These are phyloP conservation scores for Lentinus brumalis DNA, from an alignment of 768 basidiomycete species.

Conservation along the genomic window DNA sequence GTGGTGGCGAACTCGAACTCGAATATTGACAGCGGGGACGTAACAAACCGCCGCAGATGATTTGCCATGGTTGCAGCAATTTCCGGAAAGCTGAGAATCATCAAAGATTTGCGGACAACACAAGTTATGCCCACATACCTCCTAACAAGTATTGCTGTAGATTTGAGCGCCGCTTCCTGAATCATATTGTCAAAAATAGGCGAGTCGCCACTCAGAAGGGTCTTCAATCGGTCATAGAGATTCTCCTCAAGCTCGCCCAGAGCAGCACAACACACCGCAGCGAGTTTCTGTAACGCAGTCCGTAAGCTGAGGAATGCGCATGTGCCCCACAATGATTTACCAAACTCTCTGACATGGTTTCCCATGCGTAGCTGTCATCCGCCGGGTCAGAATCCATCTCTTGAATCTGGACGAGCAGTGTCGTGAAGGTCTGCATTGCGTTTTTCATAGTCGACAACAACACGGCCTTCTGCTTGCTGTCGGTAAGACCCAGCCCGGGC, in stretches of 20 bases:
- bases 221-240: slow-evolving; percentile 68
- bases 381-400: slow-evolving; percentile 81
- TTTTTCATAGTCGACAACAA: slow-evolving; percentile 55
- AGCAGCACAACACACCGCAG: slow-evolving; percentile 78
- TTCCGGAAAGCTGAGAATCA: slow-evolving; percentile 67
- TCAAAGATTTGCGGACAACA: background rate
- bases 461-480: slow-evolving; percentile 22
- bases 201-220: slow-evolving; percentile 78
- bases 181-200: slow-evolving; percentile 82
- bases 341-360: slow-evolving; percentile 89
- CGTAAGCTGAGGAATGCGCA: background rate
- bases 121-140: slow-evolving; percentile 49
- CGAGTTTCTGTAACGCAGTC: slow-evolving; percentile 65
- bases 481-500: slow-evolving; percentile 41
- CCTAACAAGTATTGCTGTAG: slow-evolving; percentile 80
- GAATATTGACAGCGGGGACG: slow-evolving; percentile 84
- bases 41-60: slow-evolving; percentile 85
- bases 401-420: slow-evolving; percentile 76
- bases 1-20: slow-evolving; percentile 81
- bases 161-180: slow-evolving; percentile 88
- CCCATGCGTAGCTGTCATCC: slow-evolving; percentile 87
- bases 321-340: slow-evolving; percentile 41
- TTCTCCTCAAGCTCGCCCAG: slow-evolving; percentile 65
- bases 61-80: slow-evolving; percentile 73
- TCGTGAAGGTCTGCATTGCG: slow-evolving; percentile 76